phyloP scores from a whole-genome alignment of 306 rosid species.

The Gillenia trifoliata region DNA sequence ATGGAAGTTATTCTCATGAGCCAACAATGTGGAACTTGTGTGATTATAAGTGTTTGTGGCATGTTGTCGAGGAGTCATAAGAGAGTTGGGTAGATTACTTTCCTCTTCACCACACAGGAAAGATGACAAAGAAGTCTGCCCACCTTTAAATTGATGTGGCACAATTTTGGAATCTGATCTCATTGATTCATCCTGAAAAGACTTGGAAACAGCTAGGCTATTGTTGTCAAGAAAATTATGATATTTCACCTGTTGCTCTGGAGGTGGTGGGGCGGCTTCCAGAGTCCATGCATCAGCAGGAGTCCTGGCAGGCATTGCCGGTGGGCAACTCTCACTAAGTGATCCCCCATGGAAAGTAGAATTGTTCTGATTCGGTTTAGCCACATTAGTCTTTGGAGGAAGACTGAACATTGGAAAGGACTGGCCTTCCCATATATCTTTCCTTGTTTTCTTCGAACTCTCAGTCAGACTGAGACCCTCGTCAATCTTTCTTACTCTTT shows the following conservation, averaged over 20 bases:
- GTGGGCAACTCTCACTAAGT: constrained; percentile 20
- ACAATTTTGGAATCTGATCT: constrained; percentile 39
- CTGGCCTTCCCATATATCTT: constrained; percentile 31
- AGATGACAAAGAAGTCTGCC: constrained; percentile 33
- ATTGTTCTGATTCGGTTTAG: constrained; percentile 23
- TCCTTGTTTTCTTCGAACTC: constrained; percentile 27
- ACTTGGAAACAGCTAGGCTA: constrained; percentile 33
- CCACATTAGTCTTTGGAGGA: constrained; percentile 33
- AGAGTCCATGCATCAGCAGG: constrained; percentile 29
- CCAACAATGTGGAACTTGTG: constrained; percentile 36
- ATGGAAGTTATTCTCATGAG: constrained; percentile 37
- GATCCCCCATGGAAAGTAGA: constrained; percentile 24
- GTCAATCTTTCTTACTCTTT: constrained; percentile 14
- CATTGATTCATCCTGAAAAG: constrained; percentile 25
- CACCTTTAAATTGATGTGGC: constrained; percentile 32
- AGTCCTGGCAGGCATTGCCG: constrained; percentile 25
- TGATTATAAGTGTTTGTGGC: constrained; percentile 26
- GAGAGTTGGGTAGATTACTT: constrained; percentile 35
- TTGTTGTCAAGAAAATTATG: constrained; percentile 29
- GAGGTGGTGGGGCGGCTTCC: constrained; percentile 13
- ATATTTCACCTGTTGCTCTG: constrained; percentile 27
- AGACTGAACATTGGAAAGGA: constrained; percentile 45
- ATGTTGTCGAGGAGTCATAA: constrained; percentile 31
- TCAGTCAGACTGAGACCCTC: constrained; percentile 22
- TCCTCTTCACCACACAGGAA: constrained; percentile 23